Percentiles rank a stretch among this genome's conserved stretches.
Evolutionary conservation across 257 asterid species (phyloP).

Genomic region (Solanum infundibuliforme): DNA sequence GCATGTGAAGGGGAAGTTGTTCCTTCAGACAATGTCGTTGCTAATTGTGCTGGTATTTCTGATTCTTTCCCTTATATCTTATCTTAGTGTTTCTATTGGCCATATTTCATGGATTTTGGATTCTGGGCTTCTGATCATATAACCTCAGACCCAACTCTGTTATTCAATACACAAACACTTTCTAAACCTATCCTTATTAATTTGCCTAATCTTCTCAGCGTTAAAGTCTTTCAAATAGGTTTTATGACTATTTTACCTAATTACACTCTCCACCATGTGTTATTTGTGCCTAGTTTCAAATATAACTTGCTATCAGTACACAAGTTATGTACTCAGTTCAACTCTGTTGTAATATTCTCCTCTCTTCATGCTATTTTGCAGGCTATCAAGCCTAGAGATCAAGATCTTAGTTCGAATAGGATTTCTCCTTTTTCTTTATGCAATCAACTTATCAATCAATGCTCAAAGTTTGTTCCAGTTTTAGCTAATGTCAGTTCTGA

Average conservation of each 20-base stretch:
- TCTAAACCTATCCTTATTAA: background rate
- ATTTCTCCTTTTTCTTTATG: background rate
- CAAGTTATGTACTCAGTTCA: background rate
- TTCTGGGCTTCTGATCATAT: background rate
- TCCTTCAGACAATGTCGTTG: background rate
- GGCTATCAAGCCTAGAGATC: too few species aligned
- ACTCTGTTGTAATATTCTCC: background rate
- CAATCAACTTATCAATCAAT: background rate
- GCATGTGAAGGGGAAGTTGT: background rate
- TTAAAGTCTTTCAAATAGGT: background rate
- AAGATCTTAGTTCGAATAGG: background rate
- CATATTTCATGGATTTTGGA: background rate
- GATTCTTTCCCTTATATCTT: background rate
- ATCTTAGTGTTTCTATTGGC: background rate
- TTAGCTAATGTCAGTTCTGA: background rate
- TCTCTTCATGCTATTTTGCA: background rate
- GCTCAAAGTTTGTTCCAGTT: background rate
- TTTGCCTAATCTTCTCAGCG: background rate
- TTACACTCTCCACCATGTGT: too few species aligned
- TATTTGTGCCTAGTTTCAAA: too few species aligned
- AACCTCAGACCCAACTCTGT: background rate
- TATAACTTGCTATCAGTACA: too few species aligned
- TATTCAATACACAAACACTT: background rate
- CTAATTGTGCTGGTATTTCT: background rate
- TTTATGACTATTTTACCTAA: background rate